Evolutionary conservation across 2,329 filamentous ascomycete genomes (phyloP).

Genomic region (Epicoccum sorghinum): DNA sequence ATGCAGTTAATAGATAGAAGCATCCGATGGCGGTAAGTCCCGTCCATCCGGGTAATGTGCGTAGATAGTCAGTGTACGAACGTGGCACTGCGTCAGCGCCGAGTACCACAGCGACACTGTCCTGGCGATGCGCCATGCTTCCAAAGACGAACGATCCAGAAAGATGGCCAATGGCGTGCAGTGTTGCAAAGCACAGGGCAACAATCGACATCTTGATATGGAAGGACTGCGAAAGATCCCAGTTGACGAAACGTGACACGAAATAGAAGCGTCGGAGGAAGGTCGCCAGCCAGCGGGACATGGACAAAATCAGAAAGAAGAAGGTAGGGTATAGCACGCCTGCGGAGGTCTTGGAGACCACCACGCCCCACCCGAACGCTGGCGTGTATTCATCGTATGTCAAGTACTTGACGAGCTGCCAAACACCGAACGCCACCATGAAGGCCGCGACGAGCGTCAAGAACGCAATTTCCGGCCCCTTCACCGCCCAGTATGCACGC

Average conservation of each 20-base stretch:
- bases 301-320: constrained; percentile 64
- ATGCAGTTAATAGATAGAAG: constrained; percentile 57
- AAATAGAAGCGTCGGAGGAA: constrained; percentile 58
- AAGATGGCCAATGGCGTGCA: constrained; percentile 63
- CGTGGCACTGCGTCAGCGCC: constrained; percentile 53
- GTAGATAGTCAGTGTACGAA: constrained; percentile 56
- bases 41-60: constrained; percentile 57
- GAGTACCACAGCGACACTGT: constrained; percentile 53
- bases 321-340: constrained; percentile 64
- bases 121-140: constrained; percentile 53
- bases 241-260: constrained; percentile 62
- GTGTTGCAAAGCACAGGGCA: constrained; percentile 57
- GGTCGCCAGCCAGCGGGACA: constrained; percentile 63
- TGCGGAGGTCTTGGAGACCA: constrained; percentile 61
- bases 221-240: constrained; percentile 62
- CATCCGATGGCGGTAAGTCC: constrained; percentile 57
- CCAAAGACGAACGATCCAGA: constrained; percentile 60
- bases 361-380: constrained; percentile 63
- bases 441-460: constrained; percentile 55
- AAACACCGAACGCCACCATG: constrained; percentile 60
- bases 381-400: constrained; percentile 53
- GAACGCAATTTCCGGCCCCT: constrained; percentile 60
- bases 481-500: constrained; percentile 62
- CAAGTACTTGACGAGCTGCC: constrained; percentile 63
- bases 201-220: constrained; percentile 62